A percentile compares a stretch with the other conserved stretches of the same genome.
Conservation (phyloP, 2,329 filamentous ascomycete genomes). For the Colletotrichum musae region DNA sequence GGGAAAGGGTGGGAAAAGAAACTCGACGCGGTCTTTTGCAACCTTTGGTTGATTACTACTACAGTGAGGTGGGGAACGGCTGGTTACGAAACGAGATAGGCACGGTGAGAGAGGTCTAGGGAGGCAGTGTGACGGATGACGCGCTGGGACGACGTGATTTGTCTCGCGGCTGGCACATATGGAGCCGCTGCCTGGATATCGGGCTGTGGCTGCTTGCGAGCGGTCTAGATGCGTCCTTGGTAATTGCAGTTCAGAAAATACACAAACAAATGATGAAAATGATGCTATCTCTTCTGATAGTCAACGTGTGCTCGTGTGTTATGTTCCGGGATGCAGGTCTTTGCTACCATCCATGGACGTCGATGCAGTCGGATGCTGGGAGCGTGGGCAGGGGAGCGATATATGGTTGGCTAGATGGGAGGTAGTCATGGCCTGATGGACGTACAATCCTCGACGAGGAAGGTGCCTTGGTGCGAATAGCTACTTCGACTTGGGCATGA, state of each 20-base stretch:
- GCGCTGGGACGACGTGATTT: neutral
- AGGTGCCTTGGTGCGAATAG: too few relatives aligned
- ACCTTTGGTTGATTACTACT: constrained; percentile 4
- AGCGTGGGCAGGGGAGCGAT: too few relatives aligned
- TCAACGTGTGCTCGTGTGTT: neutral
- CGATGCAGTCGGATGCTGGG: too few relatives aligned
- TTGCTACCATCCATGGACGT: too few relatives aligned
- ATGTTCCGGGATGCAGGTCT: neutral
- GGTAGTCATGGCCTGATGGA: too few relatives aligned
- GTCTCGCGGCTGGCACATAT: constrained; percentile 14
- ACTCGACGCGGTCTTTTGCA: constrained; percentile 28
- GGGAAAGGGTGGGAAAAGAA: neutral
- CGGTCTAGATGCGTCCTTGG: constrained; percentile 8
- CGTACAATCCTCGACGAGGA: too few relatives aligned
- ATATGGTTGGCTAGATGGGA: too few relatives aligned
- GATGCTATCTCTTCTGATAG: neutral
- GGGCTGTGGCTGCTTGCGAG: constrained; percentile 21
- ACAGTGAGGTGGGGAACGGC: constrained; percentile 9
- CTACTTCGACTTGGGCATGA: too few relatives aligned
- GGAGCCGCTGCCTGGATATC: constrained; percentile 8
- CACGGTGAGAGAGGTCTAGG: neutral
- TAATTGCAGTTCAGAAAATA: constrained; percentile 41
- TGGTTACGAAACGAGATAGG: constrained; percentile 2
- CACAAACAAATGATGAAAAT: constrained; percentile 41
- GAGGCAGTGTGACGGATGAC: neutral